These are phyloP conservation scores for Aspergillus phoenicis DNA, from an alignment of 2,329 filamentous ascomycete genomes.

Conservation along the genomic window DNA sequence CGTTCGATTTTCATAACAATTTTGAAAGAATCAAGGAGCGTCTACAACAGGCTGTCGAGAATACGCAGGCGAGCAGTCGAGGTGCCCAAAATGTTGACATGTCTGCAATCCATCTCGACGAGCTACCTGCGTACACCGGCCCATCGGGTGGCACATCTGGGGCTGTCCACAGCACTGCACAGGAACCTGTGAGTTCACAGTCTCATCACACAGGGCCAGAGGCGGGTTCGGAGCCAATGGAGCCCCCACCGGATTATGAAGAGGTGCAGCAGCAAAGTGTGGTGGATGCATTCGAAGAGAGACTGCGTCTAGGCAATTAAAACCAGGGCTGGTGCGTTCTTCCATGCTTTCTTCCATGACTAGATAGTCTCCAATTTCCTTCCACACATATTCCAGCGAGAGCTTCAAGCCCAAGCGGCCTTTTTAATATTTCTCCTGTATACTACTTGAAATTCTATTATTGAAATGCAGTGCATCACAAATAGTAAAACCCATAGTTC, in stretches of 20 bases:
- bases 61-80: conserved; percentile 41
- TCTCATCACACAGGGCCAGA: conserved; percentile 28
- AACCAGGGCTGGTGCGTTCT: background rate
- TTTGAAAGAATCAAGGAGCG: conserved; percentile 86
- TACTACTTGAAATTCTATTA: conserved; percentile 10
- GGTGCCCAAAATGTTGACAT: conserved; percentile 56
- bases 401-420: background rate
- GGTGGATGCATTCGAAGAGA: conserved; percentile 70
- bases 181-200: conserved; percentile 17
- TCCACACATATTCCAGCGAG: background rate
- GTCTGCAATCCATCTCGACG: conserved; percentile 74
- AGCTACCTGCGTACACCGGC: conserved; percentile 83
- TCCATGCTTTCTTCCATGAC: too few species aligned
- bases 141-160: conserved; percentile 41
- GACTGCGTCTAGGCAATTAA: conserved; percentile 42
- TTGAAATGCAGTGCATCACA: background rate
- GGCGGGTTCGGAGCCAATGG: conserved; percentile 54
- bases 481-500: too few species aligned
- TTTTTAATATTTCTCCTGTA: conserved; percentile 20
- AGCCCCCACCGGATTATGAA: conserved; percentile 89
- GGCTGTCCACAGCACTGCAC: conserved; percentile 5
- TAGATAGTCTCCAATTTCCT: background rate
- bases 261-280: conserved; percentile 83
- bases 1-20: conserved; percentile 81
- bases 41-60: conserved; percentile 75